Evolutionary conservation across 169 alveolate species (phyloP).

Genomic region (Plasmodium berghei): DNA sequence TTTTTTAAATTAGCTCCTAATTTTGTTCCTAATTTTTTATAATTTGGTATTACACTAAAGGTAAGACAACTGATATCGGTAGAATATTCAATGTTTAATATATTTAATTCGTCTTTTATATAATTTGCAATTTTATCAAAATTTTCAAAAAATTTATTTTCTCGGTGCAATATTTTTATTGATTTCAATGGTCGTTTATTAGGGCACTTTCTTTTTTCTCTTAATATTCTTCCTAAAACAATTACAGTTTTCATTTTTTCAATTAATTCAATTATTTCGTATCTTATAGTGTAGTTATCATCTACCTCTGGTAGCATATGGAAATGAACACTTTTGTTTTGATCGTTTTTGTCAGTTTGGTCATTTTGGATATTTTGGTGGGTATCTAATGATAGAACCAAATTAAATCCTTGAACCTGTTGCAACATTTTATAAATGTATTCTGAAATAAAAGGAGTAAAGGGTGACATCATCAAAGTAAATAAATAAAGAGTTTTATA

Average conservation of each 20-base stretch:
- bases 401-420: slow-evolving; percentile 83
- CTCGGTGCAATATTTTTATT: slow-evolving; percentile 84
- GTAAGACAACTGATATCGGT: slow-evolving; percentile 86
- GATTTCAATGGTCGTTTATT: slow-evolving; percentile 93
- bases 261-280: slow-evolving; percentile 66
- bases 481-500: slow-evolving; percentile 92
- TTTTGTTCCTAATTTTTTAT: slow-evolving; percentile 89
- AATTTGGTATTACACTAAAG: slow-evolving; percentile 90
- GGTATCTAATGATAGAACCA: too few relatives aligned
- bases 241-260: slow-evolving; percentile 76
- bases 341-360: slow-evolving; percentile 47
- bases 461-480: slow-evolving; percentile 89
- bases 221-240: slow-evolving; percentile 92
- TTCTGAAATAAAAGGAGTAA: slow-evolving; percentile 95
- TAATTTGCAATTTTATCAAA: slow-evolving; percentile 81
- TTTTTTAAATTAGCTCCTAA: slow-evolving; percentile 89
- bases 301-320: slow-evolving; percentile 77
- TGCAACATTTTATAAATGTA: slow-evolving; percentile 86
- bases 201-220: slow-evolving; percentile 93
- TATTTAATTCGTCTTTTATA: slow-evolving; percentile 92
- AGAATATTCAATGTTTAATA: slow-evolving; percentile 81
- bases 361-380: too few relatives aligned
- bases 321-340: slow-evolving; percentile 87
- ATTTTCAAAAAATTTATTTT: slow-evolving; percentile 77
- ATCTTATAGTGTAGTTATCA: slow-evolving; percentile 21